These are phyloP conservation scores for Pseudogymnoascus sp. DNA, from an alignment of 2,329 filamentous ascomycete genomes.

Conservation along the genomic window DNA sequence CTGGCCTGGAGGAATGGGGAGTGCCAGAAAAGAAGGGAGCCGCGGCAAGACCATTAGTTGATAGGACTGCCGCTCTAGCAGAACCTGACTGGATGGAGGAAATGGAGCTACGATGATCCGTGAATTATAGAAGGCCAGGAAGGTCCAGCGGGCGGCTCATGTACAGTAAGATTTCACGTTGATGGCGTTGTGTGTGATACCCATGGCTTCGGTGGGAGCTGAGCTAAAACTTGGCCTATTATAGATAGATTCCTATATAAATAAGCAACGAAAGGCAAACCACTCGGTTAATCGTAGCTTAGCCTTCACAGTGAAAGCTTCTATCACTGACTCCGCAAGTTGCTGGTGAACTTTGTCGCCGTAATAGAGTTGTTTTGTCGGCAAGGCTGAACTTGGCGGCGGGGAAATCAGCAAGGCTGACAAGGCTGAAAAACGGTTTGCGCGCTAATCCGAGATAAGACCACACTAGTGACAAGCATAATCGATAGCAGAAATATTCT, in stretches of 20 bases:
- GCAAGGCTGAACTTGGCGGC: background rate
- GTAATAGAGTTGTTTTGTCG: background rate
- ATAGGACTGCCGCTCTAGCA: constrained; percentile 15
- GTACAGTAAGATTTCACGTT: background rate
- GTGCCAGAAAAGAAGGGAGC: constrained; percentile 9
- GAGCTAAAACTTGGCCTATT: background rate
- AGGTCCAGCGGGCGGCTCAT: background rate
- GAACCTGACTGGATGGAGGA: constrained; percentile 30
- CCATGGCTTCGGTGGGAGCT: background rate
- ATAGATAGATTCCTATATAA: background rate
- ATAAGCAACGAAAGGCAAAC: background rate
- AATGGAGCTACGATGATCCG: constrained; percentile 24
- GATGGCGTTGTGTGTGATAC: constrained; percentile 7
- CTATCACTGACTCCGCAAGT: background rate
- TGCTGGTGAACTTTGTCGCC: background rate
- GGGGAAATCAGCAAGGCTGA: background rate
- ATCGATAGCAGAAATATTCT: constrained; percentile 27
- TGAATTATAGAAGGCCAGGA: background rate
- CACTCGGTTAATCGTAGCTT: background rate
- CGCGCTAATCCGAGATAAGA: background rate
- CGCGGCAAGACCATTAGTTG: background rate
- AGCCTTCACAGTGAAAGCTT: background rate
- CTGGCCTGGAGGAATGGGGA: constrained; percentile 12
- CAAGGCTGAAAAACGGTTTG: background rate
- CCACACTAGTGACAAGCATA: constrained; percentile 15